Evolutionary conservation across 2,329 filamentous ascomycete species (phyloP).

Genomic region (Hypoxylon sp.): DNA sequence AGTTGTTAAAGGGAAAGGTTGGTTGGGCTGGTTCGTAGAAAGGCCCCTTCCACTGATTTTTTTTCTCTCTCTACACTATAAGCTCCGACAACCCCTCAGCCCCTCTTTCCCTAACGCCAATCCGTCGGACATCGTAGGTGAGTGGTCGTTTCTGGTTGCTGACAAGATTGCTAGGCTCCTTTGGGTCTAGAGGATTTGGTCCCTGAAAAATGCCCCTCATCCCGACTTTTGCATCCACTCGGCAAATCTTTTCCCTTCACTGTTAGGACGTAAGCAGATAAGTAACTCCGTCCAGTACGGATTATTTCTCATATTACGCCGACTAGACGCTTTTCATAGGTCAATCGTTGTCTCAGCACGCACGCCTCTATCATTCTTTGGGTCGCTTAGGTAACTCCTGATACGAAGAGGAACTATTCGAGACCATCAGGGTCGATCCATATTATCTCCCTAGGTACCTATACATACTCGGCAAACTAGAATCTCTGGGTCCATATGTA

Average conservation of each 20-base stretch:
- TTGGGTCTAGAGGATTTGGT: conserved; percentile 43
- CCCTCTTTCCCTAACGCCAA: conserved; percentile 27
- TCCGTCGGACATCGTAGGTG: conserved; percentile 46
- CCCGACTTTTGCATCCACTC: conserved; percentile 42
- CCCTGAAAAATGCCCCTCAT: conserved; percentile 48
- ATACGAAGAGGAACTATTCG: conserved; percentile 18
- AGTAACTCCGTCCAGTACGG: conserved; percentile 35
- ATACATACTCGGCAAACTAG: neutral
- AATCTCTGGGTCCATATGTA: neutral
- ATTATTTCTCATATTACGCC: conserved; percentile 26
- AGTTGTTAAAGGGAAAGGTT: conserved; percentile 17
- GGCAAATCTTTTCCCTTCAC: conserved; percentile 45
- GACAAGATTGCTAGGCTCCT: conserved; percentile 33
- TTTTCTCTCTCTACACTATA: conserved; percentile 16
- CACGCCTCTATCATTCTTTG: conserved; percentile 17
- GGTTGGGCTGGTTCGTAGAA: conserved; percentile 12
- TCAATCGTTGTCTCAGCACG: conserved; percentile 11
- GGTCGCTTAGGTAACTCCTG: conserved; percentile 38
- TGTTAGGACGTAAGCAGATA: conserved; percentile 32
- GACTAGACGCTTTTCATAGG: conserved; percentile 26
- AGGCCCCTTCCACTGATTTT: conserved; percentile 10
- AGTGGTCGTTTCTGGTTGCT: conserved; percentile 37
- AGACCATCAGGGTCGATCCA: conserved; percentile 23
- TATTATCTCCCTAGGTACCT: neutral
- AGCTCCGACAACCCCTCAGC: conserved; percentile 39